Conservation (phyloP, 257 asterid genomes). For the Solanum virginianum region DNA sequence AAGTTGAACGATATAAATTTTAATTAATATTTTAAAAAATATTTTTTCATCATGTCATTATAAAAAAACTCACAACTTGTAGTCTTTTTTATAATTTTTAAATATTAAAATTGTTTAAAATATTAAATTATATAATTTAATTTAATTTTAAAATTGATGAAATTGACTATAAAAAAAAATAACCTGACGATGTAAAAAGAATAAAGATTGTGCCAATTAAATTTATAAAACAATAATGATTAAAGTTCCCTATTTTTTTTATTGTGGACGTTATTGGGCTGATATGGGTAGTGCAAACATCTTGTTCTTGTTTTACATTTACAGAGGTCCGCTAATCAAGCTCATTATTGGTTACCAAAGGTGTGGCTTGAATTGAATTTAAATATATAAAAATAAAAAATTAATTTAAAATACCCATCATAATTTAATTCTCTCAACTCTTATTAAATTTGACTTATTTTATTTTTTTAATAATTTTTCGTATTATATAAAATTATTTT, state of each 20-base stretch:
- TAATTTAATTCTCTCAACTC: neutral
- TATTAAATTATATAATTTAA: no score
- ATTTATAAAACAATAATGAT: no score
- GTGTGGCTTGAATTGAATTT: neutral
- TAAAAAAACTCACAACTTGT: no score
- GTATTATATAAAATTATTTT: no score
- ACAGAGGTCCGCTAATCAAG: no score
- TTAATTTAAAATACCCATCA: neutral
- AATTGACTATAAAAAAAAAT: neutral
- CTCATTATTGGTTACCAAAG: neutral
- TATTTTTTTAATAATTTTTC: neutral
- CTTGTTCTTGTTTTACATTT: neutral
- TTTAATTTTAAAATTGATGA: neutral
- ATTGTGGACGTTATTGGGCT: neutral
- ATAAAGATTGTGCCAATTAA: no score
- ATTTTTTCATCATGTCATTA: no score
- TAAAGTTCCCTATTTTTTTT: neutral
- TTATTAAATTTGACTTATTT: neutral
- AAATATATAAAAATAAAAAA: neutral
- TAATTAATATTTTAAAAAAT: no score
- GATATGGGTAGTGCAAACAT: neutral
- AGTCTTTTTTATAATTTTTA: no score
- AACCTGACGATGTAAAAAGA: neutral
- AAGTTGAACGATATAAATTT: no score
- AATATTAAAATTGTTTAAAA: no score